Evolutionary conservation across 1,284 basidiomycete species (phyloP), one percentile per base, ranked within the genome.

Genomic region (Moniliella sp.): DNA sequence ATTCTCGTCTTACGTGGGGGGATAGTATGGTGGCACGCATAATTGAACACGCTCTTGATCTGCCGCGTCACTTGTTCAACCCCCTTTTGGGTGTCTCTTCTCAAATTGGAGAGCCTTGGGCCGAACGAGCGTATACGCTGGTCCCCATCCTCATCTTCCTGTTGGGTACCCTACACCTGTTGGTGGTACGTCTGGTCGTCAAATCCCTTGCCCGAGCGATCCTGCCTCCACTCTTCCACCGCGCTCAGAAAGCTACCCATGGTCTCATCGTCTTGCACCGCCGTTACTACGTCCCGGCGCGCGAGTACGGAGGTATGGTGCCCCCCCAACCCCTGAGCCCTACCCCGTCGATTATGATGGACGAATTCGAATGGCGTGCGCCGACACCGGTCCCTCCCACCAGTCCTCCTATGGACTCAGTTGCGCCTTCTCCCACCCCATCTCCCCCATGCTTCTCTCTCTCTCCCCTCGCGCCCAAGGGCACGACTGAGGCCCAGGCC

Each of bases 101-200:
- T 30, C 28, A 7, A 18, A 18, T 14, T 14, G 29, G n/a, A 9
- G 12, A 8, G 29, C 16, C 10, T 18, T 12, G 15, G 29, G 15
- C 7, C 5, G 15, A 21, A 5, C 25, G 29, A 21, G 17, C 29
- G 15, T 8, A 14, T 12, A 21, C 42, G 45, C 15, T 13, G 0
- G 33, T 23, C 11, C 35, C 36, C 1, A 37, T 33, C 2, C 15
- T 36, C 4, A 28, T 53, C 19, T 30, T 50, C 9, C 23, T 55
- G 3, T 13, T 45, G 2, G 54, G 54, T 5, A 71, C 73, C 1
- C 41, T 64, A 0, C 35, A 71, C 5, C 79, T 81, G 58, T 67
- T 81, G 57, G 51, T 69, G 5, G 46, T 76, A 16, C 78, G 66
- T 31, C 66, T 93, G 28, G 52, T 80, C 8, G 41, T 44, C 23